A percentile compares a stretch with the other conserved stretches of the same genome.
Conservation (phyloP, 192 early-diverging fungal species). For the Coemansia sp. region DNA sequence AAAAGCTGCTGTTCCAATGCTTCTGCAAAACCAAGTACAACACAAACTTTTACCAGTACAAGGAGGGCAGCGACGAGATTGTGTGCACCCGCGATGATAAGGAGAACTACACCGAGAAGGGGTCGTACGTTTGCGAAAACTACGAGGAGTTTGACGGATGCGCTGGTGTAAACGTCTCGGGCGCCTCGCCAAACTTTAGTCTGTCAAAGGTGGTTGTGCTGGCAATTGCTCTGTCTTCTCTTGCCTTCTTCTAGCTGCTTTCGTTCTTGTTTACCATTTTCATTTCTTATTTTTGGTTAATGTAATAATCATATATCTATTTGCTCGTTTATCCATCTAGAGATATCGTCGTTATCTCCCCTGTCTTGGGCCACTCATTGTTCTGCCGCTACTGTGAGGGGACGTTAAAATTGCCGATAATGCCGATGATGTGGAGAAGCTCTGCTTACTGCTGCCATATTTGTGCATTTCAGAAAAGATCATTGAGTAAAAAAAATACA, state of each 20-base stretch:
- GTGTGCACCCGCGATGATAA: slow-evolving; percentile 45
- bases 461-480: background rate
- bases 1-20: slow-evolving; percentile 42
- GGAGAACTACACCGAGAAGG: slow-evolving; percentile 21
- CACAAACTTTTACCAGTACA: slow-evolving; percentile 41
- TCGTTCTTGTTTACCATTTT: background rate
- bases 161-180: slow-evolving; percentile 34
- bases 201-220: slow-evolving; percentile 39
- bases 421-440: no score
- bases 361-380: no score
- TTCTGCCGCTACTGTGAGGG: no score
- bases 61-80: slow-evolving; percentile 17
- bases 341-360: no score
- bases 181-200: slow-evolving; percentile 14
- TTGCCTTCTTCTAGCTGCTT: slow-evolving; percentile 20
- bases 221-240: slow-evolving; percentile 29
- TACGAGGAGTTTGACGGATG: slow-evolving; percentile 40
- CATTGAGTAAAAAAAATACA: background rate
- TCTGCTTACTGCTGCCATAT: no score
- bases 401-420: no score
- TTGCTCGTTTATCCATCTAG: background rate
- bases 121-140: slow-evolving; percentile 37
- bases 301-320: background rate
- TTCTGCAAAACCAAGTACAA: slow-evolving; percentile 51
- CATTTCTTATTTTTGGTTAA: background rate